Base-by-base conservation (phyloP, 2,329 filamentous ascomycete genomes). In the Paradendryphiella salina region DNA sequence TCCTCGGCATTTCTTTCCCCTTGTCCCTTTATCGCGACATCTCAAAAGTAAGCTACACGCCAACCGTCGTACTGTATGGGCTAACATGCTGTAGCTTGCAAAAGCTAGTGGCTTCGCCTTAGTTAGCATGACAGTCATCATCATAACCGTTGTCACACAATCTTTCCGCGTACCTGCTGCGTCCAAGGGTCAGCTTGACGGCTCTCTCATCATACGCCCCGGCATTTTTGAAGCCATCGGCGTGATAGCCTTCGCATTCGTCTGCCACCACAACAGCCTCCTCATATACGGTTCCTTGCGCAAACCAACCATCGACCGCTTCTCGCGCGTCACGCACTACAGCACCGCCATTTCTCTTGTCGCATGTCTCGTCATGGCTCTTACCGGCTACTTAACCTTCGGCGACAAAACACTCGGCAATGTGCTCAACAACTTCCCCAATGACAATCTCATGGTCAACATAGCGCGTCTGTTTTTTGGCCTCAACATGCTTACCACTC, bases 401-500 rank as follows among this genome's bases (percentile, higher is more conserved):
- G 93, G 94, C 56, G 89, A 93, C 75, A 85, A 86, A 66, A 99
- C 94, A 3, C 80, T 91, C 61, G 94, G 94, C 69, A 99, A 99
- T 72, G 90, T 99, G 44, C 85, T 99, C 65, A 99, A 99, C 80
- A 99, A 99, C 77, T 97, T 99, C 69, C 89, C 92, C 1, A 80
- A 85, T 15, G 85, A 95, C 75, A 97, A 96, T 74, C 81, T 87
- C 63, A 87, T 97, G 84, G 91, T 97, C 69, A 97, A 96, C 74
- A 82, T 99, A 51, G 94, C 94, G 17, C 87, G 94, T 45, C 82
- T 99, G 42, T 96, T 90, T 76, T 97, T 99, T 70, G 94, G 94
- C 1, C 82, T 99, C 60, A 99, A 99, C 80, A 99, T 99, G 94
- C 85, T 99, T 65, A 96, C 94, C 11, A 97, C 94, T 1, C 80